A percentile compares a stretch with the other conserved stretches of the same genome.
These are phyloP conservation scores for Podospora comata DNA, from an alignment of 495 filamentous ascomycete genomes.

Conservation along the genomic window DNA sequence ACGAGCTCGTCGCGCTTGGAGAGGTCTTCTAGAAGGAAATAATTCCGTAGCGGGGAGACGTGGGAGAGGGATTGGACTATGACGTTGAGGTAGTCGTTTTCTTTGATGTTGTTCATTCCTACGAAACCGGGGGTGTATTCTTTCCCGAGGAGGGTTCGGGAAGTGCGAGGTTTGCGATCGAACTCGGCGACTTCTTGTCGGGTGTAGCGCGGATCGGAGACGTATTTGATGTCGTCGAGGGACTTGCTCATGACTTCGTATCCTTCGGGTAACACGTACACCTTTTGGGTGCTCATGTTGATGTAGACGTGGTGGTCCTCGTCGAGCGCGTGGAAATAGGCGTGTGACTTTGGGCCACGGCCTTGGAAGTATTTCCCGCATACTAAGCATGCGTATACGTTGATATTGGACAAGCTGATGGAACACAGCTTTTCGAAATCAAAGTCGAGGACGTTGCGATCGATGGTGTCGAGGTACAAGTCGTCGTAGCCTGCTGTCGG, in stretches of 20 bases:
- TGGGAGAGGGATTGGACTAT: conserved; percentile 92
- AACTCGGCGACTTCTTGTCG: conserved; percentile 74
- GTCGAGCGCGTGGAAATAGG: conserved; percentile 97
- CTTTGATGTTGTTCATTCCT: conserved; percentile 99
- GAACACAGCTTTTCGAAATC: conserved; percentile 99
- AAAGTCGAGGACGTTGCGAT: conserved; percentile 83
- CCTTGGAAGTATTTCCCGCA: conserved; percentile 98
- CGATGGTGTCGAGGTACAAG: conserved; percentile 96
- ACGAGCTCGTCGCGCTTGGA: conserved; percentile 53
- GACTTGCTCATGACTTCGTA: conserved; percentile 96
- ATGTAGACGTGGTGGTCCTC: conserved; percentile 94
- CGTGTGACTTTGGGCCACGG: conserved; percentile 87
- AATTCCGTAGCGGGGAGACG: conserved; percentile 86
- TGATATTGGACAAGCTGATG: conserved; percentile 91
- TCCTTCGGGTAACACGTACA: conserved; percentile 94
- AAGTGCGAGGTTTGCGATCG: conserved; percentile 70
- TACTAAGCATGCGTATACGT: conserved; percentile 96
- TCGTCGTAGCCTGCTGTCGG: conserved; percentile 90
- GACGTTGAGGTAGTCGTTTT: conserved; percentile 97
- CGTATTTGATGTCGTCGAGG: conserved; percentile 97
- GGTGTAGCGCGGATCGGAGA: conserved; percentile 85
- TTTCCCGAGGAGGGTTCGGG: conserved; percentile 74
- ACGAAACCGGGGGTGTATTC: conserved; percentile 93
- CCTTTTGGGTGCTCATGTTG: conserved; percentile 92
- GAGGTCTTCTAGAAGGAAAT: conserved; percentile 81